Evolutionary conservation across 2,329 filamentous ascomycete species (phyloP).

Genomic region (Colletotrichum limetticola): DNA sequence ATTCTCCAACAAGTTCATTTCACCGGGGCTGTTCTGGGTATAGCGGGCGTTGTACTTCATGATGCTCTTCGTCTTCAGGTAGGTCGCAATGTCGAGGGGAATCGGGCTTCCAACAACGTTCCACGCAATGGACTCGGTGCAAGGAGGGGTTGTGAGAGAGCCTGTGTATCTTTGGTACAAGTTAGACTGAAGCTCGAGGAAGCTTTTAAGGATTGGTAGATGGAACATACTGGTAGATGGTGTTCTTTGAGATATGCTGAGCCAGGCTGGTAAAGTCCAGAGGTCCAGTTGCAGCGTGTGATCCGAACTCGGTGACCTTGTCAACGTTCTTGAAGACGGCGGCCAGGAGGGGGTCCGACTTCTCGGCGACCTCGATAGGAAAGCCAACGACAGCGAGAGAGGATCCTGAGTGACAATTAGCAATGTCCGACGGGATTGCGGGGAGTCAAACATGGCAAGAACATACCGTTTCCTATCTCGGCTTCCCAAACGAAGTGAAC

Average conservation of each 20-base stretch:
- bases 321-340: conserved; percentile 51
- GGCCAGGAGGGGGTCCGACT: conserved; percentile 44
- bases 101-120: conserved; percentile 60
- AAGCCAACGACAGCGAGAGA: conserved; percentile 51
- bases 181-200: not conserved
- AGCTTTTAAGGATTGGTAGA: no score
- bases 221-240: conserved; percentile 51
- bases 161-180: conserved; percentile 57
- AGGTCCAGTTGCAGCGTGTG: conserved; percentile 45
- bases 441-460: not conserved
- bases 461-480: conserved; percentile 37
- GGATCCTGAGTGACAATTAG: conserved; percentile 41
- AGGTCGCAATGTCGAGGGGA: conserved; percentile 60
- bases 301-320: conserved; percentile 52
- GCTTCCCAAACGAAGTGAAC: conserved; percentile 55
- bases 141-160: conserved; percentile 74
- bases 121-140: conserved; percentile 66
- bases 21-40: conserved; percentile 60
- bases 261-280: conserved; percentile 56
- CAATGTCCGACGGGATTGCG: not conserved
- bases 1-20: conserved; percentile 53
- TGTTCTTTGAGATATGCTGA: conserved; percentile 47
- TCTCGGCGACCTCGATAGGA: conserved; percentile 47
- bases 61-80: conserved; percentile 61
- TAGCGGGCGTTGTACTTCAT: conserved; percentile 67